phyloP scores from a whole-genome alignment of 495 filamentous ascomycete genomes.

The Lasiosphaeria ovina region DNA sequence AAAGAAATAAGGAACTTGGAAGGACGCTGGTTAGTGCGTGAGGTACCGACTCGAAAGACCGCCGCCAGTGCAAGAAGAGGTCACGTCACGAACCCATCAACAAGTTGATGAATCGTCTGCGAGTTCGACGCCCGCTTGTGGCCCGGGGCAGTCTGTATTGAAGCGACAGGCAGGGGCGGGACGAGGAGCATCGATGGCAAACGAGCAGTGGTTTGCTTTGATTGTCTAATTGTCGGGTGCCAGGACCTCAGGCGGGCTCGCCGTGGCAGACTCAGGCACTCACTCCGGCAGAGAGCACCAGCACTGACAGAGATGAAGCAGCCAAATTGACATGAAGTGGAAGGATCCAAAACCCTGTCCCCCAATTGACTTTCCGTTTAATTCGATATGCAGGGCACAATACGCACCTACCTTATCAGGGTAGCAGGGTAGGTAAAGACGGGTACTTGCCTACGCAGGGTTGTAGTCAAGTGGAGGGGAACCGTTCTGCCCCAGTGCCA shows the following conservation, averaged over 20 bases:
- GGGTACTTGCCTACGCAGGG: not conserved
- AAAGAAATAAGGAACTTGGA: no score
- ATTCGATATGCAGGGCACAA: conserved; percentile 15
- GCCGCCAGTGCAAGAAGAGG: not conserved
- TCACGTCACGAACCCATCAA: not conserved
- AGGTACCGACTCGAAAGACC: no score
- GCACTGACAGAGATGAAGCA: conserved; percentile 8
- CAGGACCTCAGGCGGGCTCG: conserved; percentile 2
- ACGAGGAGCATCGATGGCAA: not conserved
- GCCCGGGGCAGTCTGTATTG: not conserved
- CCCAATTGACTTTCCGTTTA: conserved; percentile 20
- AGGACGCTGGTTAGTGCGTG: no score
- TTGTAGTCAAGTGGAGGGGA: not conserved
- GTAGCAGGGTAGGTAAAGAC: not conserved
- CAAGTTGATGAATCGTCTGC: not conserved
- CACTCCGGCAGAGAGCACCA: not conserved
- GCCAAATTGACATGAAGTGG: conserved; percentile 12
- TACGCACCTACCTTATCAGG: not conserved
- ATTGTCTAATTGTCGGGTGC: conserved; percentile 7
- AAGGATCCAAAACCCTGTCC: conserved; percentile 11
- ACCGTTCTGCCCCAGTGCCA: not conserved
- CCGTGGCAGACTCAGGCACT: not conserved
- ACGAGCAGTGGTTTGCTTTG: not conserved
- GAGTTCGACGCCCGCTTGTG: not conserved
- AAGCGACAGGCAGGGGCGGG: not conserved